These are phyloP conservation scores for Datura wrightii DNA, from an alignment of 257 asterid species.

Conservation along the genomic window DNA sequence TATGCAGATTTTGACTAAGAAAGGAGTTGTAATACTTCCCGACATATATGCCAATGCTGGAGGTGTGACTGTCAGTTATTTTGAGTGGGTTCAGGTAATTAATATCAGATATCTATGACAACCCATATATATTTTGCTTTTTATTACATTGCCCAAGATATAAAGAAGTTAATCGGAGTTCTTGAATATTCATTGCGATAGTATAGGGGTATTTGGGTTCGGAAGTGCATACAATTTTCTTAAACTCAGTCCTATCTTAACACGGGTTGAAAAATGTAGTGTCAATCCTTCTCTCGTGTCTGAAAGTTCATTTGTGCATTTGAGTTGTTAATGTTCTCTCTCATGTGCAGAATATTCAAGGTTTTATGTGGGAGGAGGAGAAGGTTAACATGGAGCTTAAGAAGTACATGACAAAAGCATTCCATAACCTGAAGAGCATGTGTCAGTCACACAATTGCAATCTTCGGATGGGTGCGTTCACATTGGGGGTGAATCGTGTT, in stretches of 20 bases:
- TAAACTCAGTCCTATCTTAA: background rate
- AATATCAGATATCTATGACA: constrained; percentile 28
- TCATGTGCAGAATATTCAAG: constrained; percentile 77
- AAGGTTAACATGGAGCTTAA: constrained; percentile 74
- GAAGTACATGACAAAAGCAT: constrained; percentile 79
- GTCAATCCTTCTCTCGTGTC: background rate
- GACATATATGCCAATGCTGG: constrained; percentile 94
- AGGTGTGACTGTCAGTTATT: constrained; percentile 93
- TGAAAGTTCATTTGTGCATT: background rate
- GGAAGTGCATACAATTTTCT: constrained; percentile 1
- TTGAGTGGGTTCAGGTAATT: constrained; percentile 98
- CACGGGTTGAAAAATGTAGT: background rate
- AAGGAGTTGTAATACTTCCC: constrained; percentile 77
- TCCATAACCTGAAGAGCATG: constrained; percentile 66
- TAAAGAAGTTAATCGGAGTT: background rate
- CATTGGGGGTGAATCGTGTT: constrained; percentile 85
- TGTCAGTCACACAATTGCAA: constrained; percentile 74
- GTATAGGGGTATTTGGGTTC: background rate
- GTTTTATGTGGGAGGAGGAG: constrained; percentile 90
- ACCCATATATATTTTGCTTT: background rate
- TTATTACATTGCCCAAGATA: background rate
- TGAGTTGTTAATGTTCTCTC: background rate
- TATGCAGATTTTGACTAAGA: constrained; percentile 74
- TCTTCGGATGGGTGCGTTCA: constrained; percentile 96
- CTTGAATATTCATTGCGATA: background rate